Evolutionary conservation across 768 basidiomycete genomes (phyloP).

Genomic region (Leccinum rimulosum): DNA sequence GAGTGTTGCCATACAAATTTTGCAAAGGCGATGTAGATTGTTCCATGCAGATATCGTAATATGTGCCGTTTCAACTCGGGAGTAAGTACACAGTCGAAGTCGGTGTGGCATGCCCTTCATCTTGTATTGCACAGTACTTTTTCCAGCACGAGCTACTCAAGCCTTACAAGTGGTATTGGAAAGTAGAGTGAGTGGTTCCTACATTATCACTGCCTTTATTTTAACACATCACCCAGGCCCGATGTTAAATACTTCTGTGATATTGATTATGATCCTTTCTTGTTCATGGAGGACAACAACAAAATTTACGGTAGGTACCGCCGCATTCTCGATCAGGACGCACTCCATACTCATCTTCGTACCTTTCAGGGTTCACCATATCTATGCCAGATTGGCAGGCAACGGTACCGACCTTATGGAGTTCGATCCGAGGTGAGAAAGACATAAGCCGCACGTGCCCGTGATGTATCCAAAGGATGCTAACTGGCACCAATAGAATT

Average conservation of each 20-base stretch:
- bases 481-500: constrained; percentile 51
- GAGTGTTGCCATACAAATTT: constrained; percentile 14
- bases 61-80: constrained; percentile 79
- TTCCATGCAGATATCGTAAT: constrained; percentile 52
- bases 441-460: constrained; percentile 12
- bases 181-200: constrained; percentile 45
- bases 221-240: constrained; percentile 33
- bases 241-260: constrained; percentile 56
- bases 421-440: constrained; percentile 49
- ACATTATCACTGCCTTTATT: background rate
- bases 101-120: constrained; percentile 2
- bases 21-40: background rate
- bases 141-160: constrained; percentile 52
- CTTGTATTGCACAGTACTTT: constrained; percentile 42
- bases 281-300: constrained; percentile 51
- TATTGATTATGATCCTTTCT: constrained; percentile 48
- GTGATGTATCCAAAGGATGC: constrained; percentile 19
- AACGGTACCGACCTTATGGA: constrained; percentile 67
- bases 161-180: constrained; percentile 60
- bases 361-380: constrained; percentile 53
- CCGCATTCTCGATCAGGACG: background rate
- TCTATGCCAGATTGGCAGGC: constrained; percentile 61
- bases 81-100: constrained; percentile 33
- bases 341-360: background rate
- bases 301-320: constrained; percentile 46